Conservation (phyloP, 108 stramenopile genomes). For the Hondaea fermentalgiana region DNA sequence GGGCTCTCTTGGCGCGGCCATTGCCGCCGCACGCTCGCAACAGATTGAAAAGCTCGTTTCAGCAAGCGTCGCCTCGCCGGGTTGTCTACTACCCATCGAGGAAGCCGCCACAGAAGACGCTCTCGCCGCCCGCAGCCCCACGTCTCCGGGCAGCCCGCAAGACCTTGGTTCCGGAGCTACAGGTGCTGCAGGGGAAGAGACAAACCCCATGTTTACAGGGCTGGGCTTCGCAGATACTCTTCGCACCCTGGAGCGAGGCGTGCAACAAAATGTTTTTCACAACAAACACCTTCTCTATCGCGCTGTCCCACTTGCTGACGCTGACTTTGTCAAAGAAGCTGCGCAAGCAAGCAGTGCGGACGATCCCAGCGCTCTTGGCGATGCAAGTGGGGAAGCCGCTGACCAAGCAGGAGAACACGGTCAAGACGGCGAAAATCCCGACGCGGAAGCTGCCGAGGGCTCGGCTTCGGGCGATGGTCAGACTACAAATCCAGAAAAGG, state of each 20-base stretch:
- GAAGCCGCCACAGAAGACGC: slow-evolving; percentile 15
- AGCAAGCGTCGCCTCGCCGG: neutral
- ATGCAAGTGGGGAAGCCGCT: too few species aligned
- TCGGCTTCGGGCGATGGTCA: too few species aligned
- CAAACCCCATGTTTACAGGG: neutral
- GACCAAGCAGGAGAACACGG: too few species aligned
- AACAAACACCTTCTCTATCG: slow-evolving; percentile 25
- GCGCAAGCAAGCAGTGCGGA: neutral
- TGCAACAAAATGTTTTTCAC: slow-evolving; percentile 36
- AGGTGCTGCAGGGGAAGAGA: slow-evolving; percentile 10
- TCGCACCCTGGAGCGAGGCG: slow-evolving; percentile 29
- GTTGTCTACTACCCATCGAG: slow-evolving; percentile 35
- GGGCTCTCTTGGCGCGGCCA: neutral
- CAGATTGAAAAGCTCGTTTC: slow-evolving; percentile 13
- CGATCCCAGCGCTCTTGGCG: too few species aligned
- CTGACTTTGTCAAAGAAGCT: neutral
- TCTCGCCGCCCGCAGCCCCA: slow-evolving; percentile 23
- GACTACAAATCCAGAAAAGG: too few species aligned
- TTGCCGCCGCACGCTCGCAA: neutral
- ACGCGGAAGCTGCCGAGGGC: too few species aligned
- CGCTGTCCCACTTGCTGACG: neutral
- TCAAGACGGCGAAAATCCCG: too few species aligned
- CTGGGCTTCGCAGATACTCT: neutral
- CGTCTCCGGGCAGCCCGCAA: neutral
- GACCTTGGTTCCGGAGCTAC: neutral